A percentile compares a stretch with the other conserved stretches of the same genome.
Conservation (phyloP, 2,329 filamentous ascomycete genomes). For the Aspergillus sergii region DNA sequence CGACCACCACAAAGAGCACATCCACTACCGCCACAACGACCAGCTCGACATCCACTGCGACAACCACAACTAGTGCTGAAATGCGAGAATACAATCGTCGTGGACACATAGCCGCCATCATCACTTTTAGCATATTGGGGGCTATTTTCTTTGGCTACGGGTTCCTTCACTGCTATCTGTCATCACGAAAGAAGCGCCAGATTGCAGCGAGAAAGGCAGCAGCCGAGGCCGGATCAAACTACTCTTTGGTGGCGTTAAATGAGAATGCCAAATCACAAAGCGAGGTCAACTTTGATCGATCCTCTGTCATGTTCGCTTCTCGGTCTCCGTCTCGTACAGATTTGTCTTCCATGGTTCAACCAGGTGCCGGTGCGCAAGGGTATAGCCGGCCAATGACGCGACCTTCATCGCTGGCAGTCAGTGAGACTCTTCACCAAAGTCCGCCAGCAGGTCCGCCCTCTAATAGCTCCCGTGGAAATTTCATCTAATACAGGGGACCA, state of each 20-base stretch:
- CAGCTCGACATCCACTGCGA: constrained; percentile 7
- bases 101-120: constrained; percentile 6
- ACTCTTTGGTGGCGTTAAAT: constrained; percentile 5
- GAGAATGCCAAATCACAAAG: background rate
- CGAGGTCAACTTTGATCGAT: constrained; percentile 7
- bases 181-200: background rate
- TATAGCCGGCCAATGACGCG: background rate
- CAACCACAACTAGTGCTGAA: constrained; percentile 2
- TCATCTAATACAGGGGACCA: background rate
- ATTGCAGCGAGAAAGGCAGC: background rate
- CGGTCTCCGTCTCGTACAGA: constrained; percentile 1
- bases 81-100: constrained; percentile 3
- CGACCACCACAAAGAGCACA: constrained; percentile 6
- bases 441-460: background rate
- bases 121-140: constrained; percentile 3
- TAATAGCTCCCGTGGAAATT: background rate
- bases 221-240: background rate
- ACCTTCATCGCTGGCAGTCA: constrained; percentile 5
- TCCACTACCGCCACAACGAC: constrained; percentile 8
- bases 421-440: constrained; percentile 3
- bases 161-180: background rate
- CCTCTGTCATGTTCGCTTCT: constrained; percentile 12
- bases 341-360: background rate
- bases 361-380: background rate
- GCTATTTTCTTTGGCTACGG: constrained; percentile 3